Evolutionary conservation across 257 asterid species (phyloP).

Genomic region (Salvia rosmarinus): DNA sequence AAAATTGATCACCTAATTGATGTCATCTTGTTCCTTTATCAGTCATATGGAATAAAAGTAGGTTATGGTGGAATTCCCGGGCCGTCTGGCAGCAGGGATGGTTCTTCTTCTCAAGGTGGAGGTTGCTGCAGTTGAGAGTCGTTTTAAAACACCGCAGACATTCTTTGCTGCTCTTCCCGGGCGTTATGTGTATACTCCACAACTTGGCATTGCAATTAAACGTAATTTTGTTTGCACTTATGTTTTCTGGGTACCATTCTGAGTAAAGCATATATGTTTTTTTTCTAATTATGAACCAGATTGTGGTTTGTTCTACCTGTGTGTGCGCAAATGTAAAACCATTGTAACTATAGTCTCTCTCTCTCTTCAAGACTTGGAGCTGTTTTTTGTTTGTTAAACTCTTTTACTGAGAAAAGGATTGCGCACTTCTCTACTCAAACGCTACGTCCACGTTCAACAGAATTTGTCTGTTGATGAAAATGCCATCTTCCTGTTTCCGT

Average conservation of each 20-base stretch:
- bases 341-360: not conserved
- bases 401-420: not conserved
- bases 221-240: conserved; percentile 7
- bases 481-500: not conserved
- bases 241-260: conserved; percentile 4
- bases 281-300: not conserved
- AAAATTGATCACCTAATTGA: not conserved
- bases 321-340: conserved; percentile 25
- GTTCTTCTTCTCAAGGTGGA: conserved; percentile 73
- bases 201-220: conserved; percentile 17
- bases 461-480: not conserved
- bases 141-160: conserved; percentile 12
- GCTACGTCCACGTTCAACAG: not conserved
- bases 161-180: conserved; percentile 16
- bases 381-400: conserved; percentile 7
- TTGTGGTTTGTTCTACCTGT: conserved; percentile 8
- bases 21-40: conserved; percentile 34
- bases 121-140: conserved; percentile 81
- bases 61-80: conserved; percentile 86
- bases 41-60: conserved; percentile 91
- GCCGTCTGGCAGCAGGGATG: conserved; percentile 78
- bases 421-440: not conserved
- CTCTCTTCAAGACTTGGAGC: not conserved
- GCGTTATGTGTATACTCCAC: conserved; percentile 30
- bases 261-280: conserved; percentile 19